phyloP scores from a whole-genome alignment of 169 alveolate genomes.

The Babesia microti region DNA sequence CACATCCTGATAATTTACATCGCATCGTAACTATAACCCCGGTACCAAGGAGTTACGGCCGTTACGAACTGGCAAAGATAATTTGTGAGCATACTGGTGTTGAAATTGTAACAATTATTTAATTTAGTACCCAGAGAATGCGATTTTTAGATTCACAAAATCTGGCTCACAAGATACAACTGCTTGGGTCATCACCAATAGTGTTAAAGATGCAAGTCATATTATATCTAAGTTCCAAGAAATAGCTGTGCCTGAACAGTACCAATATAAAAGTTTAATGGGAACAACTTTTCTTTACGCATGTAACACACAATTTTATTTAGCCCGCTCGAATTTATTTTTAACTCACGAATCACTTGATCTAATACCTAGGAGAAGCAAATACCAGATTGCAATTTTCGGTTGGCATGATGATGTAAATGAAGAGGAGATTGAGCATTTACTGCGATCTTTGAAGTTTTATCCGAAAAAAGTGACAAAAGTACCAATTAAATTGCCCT shows the following conservation, averaged over 20 bases:
- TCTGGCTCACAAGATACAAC: slow-evolving; percentile 61
- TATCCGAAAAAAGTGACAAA: slow-evolving; percentile 50
- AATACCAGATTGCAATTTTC: slow-evolving; percentile 48
- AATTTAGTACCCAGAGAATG: slow-evolving; percentile 33
- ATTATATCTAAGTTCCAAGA: slow-evolving; percentile 56
- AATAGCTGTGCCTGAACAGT: slow-evolving; percentile 57
- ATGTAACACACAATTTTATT: slow-evolving; percentile 41
- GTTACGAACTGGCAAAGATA: slow-evolving; percentile 52
- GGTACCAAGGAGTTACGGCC: slow-evolving; percentile 59
- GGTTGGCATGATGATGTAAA: slow-evolving; percentile 65
- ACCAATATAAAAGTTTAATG: slow-evolving; percentile 50
- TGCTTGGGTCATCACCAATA: slow-evolving; percentile 59
- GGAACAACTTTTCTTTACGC: slow-evolving; percentile 60
- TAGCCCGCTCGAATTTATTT: no score
- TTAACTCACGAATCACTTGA: slow-evolving; percentile 35
- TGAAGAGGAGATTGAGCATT: slow-evolving; percentile 48
- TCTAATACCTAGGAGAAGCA: slow-evolving; percentile 23
- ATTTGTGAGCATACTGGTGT: slow-evolving; percentile 44
- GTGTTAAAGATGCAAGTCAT: slow-evolving; percentile 45
- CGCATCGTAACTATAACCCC: slow-evolving; percentile 58
- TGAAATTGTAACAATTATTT: slow-evolving; percentile 20
- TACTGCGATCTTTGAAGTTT: slow-evolving; percentile 53
- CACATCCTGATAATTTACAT: slow-evolving; percentile 47
- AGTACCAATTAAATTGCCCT: slow-evolving; percentile 18
- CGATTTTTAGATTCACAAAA: slow-evolving; percentile 55